phyloP scores from a whole-genome alignment of 2,329 filamentous ascomycete species.

The Phaeosphaeria sp. region DNA sequence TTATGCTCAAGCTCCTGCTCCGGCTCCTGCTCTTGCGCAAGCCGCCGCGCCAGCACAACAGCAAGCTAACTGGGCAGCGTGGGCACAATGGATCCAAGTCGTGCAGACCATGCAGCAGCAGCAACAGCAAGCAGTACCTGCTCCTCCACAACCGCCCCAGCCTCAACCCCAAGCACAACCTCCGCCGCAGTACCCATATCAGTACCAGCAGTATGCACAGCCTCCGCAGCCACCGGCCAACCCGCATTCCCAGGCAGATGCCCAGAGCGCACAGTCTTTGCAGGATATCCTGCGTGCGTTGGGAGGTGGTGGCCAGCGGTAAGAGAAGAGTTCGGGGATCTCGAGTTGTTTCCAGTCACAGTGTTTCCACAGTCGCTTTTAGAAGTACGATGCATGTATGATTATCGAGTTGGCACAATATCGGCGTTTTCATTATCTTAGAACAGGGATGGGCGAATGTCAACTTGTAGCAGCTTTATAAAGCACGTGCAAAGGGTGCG shows the following conservation, averaged over 20 bases:
- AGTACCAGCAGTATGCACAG: constrained; percentile 33
- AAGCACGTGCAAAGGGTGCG: background rate
- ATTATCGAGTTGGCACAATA: background rate
- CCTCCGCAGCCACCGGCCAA: constrained; percentile 27
- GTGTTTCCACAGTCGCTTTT: no score
- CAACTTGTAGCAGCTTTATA: background rate
- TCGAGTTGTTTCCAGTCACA: background rate
- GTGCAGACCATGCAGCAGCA: constrained; percentile 32
- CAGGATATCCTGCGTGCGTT: constrained; percentile 43
- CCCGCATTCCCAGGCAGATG: constrained; percentile 21
- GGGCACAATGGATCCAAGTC: constrained; percentile 37
- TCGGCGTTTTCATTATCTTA: background rate
- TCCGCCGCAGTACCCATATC: constrained; percentile 33
- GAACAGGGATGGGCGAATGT: background rate
- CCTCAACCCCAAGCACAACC: constrained; percentile 24
- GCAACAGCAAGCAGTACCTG: constrained; percentile 26
- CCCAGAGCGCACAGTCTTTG: constrained; percentile 33
- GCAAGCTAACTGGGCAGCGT: constrained; percentile 37
- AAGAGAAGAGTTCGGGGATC: background rate
- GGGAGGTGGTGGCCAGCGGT: constrained; percentile 19
- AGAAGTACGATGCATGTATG: constrained; percentile 1
- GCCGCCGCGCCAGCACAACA: constrained; percentile 26
- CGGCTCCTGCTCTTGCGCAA: background rate
- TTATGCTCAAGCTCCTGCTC: constrained; percentile 10
- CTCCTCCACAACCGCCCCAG: constrained; percentile 19